Evolutionary conservation across 2,329 filamentous ascomycete genomes (phyloP), one percentile per base, ranked within the genome.

Genomic region (Cytospora paraplurivora): DNA sequence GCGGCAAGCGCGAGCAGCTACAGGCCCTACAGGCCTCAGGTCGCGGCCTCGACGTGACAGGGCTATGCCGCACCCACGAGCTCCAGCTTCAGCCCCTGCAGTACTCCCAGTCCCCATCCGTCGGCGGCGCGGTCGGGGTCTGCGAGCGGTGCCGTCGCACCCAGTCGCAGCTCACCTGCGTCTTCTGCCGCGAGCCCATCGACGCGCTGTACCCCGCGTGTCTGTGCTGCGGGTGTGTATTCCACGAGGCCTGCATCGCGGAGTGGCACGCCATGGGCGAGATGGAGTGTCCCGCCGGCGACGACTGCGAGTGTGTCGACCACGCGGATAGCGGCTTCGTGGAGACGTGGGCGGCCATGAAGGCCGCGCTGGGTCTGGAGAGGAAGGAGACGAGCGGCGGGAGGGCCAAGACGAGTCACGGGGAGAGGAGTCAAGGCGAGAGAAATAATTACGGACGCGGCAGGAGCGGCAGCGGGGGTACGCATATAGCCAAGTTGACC

Each of bases 21-120:
- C 77, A 81, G 34, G 76, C 79, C 2, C 71, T 85, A n/a, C 71
- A 83, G 32, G 72, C 79, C 10, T 84, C 82, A 0, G 81, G 79
- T 2, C 82, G 82, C 19, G 86, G 86, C 3, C 79, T 89, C 10
- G 86, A 88, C 68, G 81, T 88, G 2, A 85, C 82, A 0, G 87
- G 86, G 44, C 79, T 88, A 57, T 89, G 87, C 68, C 83, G 82
- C 59, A 77, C 84, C 21, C 86, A 88, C 70, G 86, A 88, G 69
- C 82, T 78, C 13, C 86, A 87, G 65, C 79, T 89, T 0, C 84
- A 88, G 63, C 84, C 86, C 2, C 73, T 85, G 8, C 78, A 81
- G 34, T 83, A 83, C 70, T 76, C 76, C 6, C 76, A 76, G 3
- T 34, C 8, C 7, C 74, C 75, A 8, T 63, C 71, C 53, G 70